Evolutionary conservation across 2,329 filamentous ascomycete genomes (phyloP), one percentile per base, ranked within the genome.

Genomic region (Drechslera avenae): DNA sequence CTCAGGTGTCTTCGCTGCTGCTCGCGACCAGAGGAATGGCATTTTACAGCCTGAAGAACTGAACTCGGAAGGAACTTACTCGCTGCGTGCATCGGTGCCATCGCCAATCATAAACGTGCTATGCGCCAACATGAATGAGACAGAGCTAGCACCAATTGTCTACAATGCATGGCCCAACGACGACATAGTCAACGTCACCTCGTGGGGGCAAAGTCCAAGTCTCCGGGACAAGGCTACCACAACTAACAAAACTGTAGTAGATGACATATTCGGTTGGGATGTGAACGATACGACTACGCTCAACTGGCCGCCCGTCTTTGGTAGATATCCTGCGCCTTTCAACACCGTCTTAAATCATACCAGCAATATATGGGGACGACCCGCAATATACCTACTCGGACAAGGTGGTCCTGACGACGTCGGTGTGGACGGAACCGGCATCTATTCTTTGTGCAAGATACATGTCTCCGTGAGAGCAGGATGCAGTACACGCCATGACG

Each of bases 61-160:
- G 2, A 75, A 78, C 42, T 88, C 87, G 0, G 79, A 89, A 7
- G 89, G 88, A 9, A 82, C 86, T 39, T 92, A 91, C 68, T 78
- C 77, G 3, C 76, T 93, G 3, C 75, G 78, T 12, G 90, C 89
- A 0, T 85, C 87, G 0, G 86, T 91, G 0, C 83, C 87, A 0
- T 88, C 86, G 0, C 89, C 89, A 0, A 79, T 82, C 0, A 73
- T 92, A 36, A 90, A 92, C 56, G 86, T 90, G 0, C 71, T 91
- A 26, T 94, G 90, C 60, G 86, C 82, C 1, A 88, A 88, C 34
- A 78, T 91, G 77, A 78, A 79, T 0, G 50, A 68, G 16, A 62
- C 77, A 0, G 87, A 90, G 46, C 71, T 93, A 1, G 69, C 65
- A 0, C 88, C 88, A 0, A 72, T 92, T 1, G 76, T 92, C 0